phyloP scores from a whole-genome alignment of 2,329 filamentous ascomycete species.

The Ophiostoma pallidulum region DNA sequence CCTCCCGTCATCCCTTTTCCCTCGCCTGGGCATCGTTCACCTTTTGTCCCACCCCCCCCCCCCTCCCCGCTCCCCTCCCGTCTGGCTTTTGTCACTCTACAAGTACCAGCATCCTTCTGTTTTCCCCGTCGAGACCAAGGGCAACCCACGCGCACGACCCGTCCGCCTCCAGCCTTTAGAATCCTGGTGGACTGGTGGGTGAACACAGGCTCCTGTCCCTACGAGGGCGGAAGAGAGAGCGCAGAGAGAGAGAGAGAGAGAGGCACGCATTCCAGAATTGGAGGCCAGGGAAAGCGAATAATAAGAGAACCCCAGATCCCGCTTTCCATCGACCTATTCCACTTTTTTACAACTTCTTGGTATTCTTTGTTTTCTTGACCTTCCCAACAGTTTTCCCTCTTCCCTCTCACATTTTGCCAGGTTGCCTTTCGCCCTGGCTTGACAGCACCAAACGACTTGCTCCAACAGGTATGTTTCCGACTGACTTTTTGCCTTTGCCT shows the following conservation, averaged over 20 bases:
- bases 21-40: neutral
- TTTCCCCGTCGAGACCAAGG: slow-evolving; percentile 1
- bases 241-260: neutral
- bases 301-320: slow-evolving; percentile 10
- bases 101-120: too few species aligned
- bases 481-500: too few species aligned
- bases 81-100: too few species aligned
- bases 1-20: neutral
- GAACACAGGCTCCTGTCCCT: too few species aligned
- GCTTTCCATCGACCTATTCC: neutral
- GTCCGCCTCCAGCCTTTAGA: slow-evolving; percentile 3
- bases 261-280: neutral
- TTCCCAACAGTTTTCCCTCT: neutral
- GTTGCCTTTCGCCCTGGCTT: too few species aligned
- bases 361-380: neutral
- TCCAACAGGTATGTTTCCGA: too few species aligned
- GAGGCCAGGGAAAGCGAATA: neutral
- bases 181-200: neutral
- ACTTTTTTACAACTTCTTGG: neutral
- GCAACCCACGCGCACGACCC: slow-evolving; percentile 1
- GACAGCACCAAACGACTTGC: too few species aligned
- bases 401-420: too few species aligned
- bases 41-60: neutral
- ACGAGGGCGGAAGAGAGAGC: neutral
- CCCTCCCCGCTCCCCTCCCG: neutral